phyloP scores from a whole-genome alignment of 2,329 filamentous ascomycete genomes.

The Talaromyces sp. region DNA sequence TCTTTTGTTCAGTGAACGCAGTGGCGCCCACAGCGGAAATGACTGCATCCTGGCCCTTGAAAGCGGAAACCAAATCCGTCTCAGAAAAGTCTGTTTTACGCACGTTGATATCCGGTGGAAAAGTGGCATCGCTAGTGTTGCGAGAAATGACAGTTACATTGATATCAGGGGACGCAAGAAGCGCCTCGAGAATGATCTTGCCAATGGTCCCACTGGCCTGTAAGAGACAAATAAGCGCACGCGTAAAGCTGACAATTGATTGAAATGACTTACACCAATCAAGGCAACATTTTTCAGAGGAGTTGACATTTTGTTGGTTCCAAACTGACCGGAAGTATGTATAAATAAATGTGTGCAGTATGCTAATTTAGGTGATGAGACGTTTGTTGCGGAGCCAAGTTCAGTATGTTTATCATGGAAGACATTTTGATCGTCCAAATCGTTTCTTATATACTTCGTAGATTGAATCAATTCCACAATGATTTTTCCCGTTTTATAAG shows the following conservation, averaged over 20 bases:
- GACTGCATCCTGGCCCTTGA: conserved; percentile 30
- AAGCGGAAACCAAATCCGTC: conserved; percentile 25
- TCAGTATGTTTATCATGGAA: not conserved
- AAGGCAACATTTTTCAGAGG: not conserved
- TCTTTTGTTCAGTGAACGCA: not conserved
- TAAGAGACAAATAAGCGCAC: not conserved
- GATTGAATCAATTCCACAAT: not conserved
- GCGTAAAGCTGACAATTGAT: too few relatives aligned
- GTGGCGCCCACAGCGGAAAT: not conserved
- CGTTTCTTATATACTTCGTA: not conserved
- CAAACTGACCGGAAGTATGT: not conserved
- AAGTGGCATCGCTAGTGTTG: conserved; percentile 24
- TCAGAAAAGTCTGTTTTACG: conserved; percentile 29
- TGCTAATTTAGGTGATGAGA: not conserved
- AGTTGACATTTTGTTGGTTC: not conserved
- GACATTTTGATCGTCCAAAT: not conserved
- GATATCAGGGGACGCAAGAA: conserved; percentile 23
- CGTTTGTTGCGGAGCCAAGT: not conserved
- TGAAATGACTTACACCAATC: not conserved
- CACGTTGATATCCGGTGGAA: conserved; percentile 24
- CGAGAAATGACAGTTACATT: conserved; percentile 31
- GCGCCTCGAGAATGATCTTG: conserved; percentile 24
- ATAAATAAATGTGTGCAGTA: not conserved
- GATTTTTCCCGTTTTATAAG: not conserved
- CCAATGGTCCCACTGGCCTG: conserved; percentile 30